Evolutionary conservation across 768 basidiomycete species (phyloP).

Genomic region (Exidia glandulosa): DNA sequence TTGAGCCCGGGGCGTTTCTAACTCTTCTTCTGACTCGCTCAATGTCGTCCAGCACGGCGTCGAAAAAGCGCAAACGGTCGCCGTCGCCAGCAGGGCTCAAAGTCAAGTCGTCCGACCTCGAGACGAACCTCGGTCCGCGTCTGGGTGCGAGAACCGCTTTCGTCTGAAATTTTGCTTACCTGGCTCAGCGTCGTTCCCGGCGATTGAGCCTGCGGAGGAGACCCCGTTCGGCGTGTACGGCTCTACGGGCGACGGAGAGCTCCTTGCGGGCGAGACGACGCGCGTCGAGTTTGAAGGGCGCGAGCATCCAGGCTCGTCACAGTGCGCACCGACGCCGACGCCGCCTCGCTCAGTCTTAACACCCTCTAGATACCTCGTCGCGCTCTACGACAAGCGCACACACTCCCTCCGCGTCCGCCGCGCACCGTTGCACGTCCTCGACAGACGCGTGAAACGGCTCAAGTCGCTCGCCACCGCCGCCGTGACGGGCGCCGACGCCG

Average conservation of each 20-base stretch:
- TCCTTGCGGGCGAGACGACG: conserved; percentile 77
- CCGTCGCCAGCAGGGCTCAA: not conserved
- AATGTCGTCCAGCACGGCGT: not conserved
- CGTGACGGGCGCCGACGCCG: conserved; percentile 36
- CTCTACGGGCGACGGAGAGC: conserved; percentile 22
- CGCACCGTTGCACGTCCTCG: conserved; percentile 55
- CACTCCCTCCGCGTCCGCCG: conserved; percentile 60
- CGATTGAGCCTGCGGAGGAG: conserved; percentile 41
- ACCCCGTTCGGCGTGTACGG: conserved; percentile 56
- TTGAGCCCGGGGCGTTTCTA: no score
- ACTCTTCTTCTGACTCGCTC: no score
- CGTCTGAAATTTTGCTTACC: no score
- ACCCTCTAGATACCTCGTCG: conserved; percentile 67
- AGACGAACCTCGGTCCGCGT: not conserved
- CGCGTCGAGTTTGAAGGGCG: conserved; percentile 72
- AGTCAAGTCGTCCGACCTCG: not conserved
- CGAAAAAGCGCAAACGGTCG: not conserved
- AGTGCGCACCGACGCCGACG: conserved; percentile 6
- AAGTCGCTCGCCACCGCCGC: conserved; percentile 49
- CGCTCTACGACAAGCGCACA: conserved; percentile 68
- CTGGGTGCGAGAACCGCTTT: not conserved
- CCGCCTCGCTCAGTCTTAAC: not conserved
- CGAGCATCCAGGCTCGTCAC: conserved; percentile 37
- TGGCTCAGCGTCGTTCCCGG: conserved; percentile 49
- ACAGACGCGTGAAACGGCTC: conserved; percentile 73